Base-by-base conservation (phyloP, 306 rosid species). In the Pueraria montana region DNA sequence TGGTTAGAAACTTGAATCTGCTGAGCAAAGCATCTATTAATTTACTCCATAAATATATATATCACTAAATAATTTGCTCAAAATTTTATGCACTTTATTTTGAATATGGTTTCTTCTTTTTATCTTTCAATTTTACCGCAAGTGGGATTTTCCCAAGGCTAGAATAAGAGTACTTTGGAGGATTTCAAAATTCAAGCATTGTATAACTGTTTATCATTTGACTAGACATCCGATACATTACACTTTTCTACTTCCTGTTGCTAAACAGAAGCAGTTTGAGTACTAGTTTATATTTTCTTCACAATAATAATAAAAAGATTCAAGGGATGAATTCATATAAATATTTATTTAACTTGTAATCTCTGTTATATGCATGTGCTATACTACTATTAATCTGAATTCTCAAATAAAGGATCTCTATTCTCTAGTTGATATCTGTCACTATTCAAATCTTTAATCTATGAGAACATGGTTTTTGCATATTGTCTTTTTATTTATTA, bases 21-120 rank as follows among this genome's bases (percentile, higher is more conserved):
- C 6, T 69, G 36, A 11, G 30, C 50, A 18, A 67, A 66, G 27
- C 72, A 66, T 66, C 27, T 34, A n/a, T n/a, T 18, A 17, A n/a
- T 34, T 65, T 38, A 34, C 49, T 65, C 48, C 27, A 18, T 18
- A 18, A 62, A 38, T 38, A 17, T 14, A 63, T 32, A 11, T 36
- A 66, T 36, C 72, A 66, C 26, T 36, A 10, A 38, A 38, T 38
- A 67, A 67, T 17, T 38, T 67, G 72, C 30, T 67, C 30, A 67
- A 42, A 67, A 64, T 17, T 27, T 63, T 32, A 14, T 32, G 70
- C 23, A 1, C 42, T 32, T 64, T 32, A 46, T 49, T 62, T 71
- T 84, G 23, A 21, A 67, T 5, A 16, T 26, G 59, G n/a, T 68
- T 2, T 69, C 32, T 63, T 65, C 46, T 82, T 59, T 27, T 26